phyloP scores from a whole-genome alignment of 495 filamentous ascomycete genomes.

The Bathelium albidoporum region DNA sequence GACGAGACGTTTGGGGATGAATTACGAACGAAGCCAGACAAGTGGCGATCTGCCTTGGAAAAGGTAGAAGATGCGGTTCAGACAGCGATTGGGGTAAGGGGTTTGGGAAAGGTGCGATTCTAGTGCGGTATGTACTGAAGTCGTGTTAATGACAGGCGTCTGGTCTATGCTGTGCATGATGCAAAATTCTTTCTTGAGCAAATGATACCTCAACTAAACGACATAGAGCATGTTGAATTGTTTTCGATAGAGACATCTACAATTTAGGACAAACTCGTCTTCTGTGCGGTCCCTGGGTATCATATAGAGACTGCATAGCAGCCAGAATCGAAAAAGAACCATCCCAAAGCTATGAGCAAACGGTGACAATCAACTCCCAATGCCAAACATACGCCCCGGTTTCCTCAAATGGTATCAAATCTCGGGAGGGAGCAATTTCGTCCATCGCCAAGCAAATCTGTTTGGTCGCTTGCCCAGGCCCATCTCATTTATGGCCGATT shows the following conservation, averaged over 20 bases:
- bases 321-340: not conserved
- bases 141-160: not conserved
- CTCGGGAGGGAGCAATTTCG: no score
- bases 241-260: not conserved
- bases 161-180: not conserved
- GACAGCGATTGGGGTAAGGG: conserved; percentile 49
- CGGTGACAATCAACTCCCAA: not conserved
- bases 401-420: not conserved
- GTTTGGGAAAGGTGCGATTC: conserved; percentile 53
- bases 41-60: conserved; percentile 45
- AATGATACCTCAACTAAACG: not conserved
- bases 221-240: not conserved
- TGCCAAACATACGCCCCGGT: not conserved
- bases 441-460: no score
- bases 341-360: not conserved
- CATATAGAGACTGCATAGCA: not conserved
- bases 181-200: not conserved
- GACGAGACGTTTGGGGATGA: conserved; percentile 36
- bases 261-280: not conserved
- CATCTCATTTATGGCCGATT: not conserved
- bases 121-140: conserved; percentile 4
- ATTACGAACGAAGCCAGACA: conserved; percentile 30
- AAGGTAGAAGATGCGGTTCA: conserved; percentile 49
- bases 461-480: no score
- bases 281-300: not conserved